These are phyloP conservation scores for Boletus speciosus DNA, from an alignment of 768 basidiomycete genomes.

Conservation along the genomic window DNA sequence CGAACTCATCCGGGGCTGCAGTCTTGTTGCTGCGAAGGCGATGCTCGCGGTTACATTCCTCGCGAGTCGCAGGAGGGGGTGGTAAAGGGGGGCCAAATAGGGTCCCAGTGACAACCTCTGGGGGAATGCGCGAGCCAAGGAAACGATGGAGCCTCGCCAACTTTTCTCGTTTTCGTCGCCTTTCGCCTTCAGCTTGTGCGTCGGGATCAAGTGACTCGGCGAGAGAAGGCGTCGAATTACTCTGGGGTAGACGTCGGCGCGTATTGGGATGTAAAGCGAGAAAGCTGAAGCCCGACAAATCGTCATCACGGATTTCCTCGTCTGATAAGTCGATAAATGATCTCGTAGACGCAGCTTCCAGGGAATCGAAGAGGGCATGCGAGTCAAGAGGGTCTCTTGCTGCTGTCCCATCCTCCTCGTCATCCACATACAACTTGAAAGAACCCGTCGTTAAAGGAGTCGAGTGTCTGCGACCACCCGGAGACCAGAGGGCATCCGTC, in stretches of 20 bases:
- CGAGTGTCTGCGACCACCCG: slow-evolving; percentile 48
- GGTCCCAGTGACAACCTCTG: slow-evolving; percentile 59
- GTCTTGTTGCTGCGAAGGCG: slow-evolving; percentile 50
- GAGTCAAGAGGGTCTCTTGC: slow-evolving; percentile 1
- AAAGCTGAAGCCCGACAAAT: slow-evolving; percentile 29
- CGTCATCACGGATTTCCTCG: slow-evolving; percentile 42
- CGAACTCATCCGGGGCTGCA: slow-evolving; percentile 48
- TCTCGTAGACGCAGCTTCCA: slow-evolving; percentile 30
- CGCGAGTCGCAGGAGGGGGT: slow-evolving; percentile 27
- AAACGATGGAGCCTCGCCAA: slow-evolving; percentile 82
- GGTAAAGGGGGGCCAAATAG: slow-evolving; percentile 32
- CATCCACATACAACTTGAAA: slow-evolving; percentile 28
- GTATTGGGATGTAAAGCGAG: slow-evolving; percentile 26
- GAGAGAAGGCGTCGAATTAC: slow-evolving; percentile 45
- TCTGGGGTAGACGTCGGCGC: slow-evolving; percentile 25
- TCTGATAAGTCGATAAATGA: slow-evolving; percentile 69
- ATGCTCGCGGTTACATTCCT: slow-evolving; percentile 33
- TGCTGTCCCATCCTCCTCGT: slow-evolving; percentile 1
- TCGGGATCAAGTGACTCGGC: slow-evolving; percentile 49
- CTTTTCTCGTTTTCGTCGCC: slow-evolving; percentile 67
- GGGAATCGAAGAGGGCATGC: slow-evolving; percentile 12
- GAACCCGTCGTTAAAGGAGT: slow-evolving; percentile 51
- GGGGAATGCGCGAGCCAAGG: slow-evolving; percentile 77
- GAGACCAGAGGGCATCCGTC: slow-evolving; percentile 30
- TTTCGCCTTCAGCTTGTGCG: slow-evolving; percentile 57